Conservation (phyloP, 2,329 filamentous ascomycete genomes). For the Trichoderma oligosporum region DNA sequence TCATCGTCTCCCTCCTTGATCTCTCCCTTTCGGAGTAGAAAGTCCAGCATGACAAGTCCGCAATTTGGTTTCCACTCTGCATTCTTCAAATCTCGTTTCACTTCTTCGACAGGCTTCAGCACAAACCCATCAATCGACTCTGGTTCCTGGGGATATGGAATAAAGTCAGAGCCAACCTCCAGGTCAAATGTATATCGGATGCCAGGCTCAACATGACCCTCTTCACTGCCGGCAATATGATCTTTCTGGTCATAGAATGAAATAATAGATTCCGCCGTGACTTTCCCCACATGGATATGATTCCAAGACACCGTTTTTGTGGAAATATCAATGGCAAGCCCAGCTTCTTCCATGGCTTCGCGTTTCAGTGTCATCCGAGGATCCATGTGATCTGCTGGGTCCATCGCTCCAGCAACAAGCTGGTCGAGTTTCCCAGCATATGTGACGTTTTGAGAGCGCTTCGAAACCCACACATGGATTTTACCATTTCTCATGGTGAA, state of each 20-base stretch:
- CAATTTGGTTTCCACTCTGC: constrained; percentile 39
- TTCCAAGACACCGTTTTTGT: constrained; percentile 24
- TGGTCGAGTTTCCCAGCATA: constrained; percentile 38
- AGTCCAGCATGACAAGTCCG: constrained; percentile 39
- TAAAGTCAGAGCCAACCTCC: constrained; percentile 27
- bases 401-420: constrained; percentile 37
- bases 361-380: constrained; percentile 31
- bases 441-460: constrained; percentile 29
- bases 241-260: constrained; percentile 37
- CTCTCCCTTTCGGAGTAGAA: constrained; percentile 32
- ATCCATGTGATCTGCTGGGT: constrained; percentile 28
- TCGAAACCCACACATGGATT: constrained; percentile 35
- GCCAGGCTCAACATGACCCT: constrained; percentile 37
- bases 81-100: constrained; percentile 29
- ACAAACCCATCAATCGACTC: constrained; percentile 31
- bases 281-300: constrained; percentile 24
- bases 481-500: constrained; percentile 30
- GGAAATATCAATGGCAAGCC: constrained; percentile 27
- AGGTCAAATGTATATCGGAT: constrained; percentile 39
- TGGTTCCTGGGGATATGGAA: constrained; percentile 27
- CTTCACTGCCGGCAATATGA: constrained; percentile 28
- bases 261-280: constrained; percentile 27
- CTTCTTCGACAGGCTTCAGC: constrained; percentile 29
- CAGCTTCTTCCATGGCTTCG: constrained; percentile 36
- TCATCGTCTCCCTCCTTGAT: constrained; percentile 27